Evolutionary conservation across 2,329 filamentous ascomycete species (phyloP).

Genomic region (Sphaerulina musiva): DNA sequence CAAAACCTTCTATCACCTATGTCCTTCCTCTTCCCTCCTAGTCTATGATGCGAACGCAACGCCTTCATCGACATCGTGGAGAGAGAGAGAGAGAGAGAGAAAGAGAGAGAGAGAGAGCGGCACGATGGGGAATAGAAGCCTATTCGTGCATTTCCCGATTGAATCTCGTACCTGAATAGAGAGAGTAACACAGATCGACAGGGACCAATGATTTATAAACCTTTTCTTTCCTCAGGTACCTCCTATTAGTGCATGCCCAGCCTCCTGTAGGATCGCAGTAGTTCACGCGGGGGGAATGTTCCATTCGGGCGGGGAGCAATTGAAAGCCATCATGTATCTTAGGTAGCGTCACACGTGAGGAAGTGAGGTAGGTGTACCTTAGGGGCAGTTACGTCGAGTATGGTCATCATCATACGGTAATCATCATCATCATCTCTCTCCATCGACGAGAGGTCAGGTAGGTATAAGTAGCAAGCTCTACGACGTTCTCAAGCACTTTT

Average conservation of each 20-base stretch:
- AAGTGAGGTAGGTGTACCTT: too few species aligned
- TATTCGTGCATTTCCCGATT: slow-evolving; percentile 6
- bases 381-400: slow-evolving; percentile 1
- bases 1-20: neutral
- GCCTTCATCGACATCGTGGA: neutral
- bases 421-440: neutral
- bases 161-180: neutral
- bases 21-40: neutral
- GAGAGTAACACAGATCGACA: neutral
- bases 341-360: too few species aligned
- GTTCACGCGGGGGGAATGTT: too few species aligned
- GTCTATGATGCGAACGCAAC: neutral
- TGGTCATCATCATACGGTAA: slow-evolving; percentile 2
- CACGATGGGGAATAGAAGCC: slow-evolving; percentile 1
- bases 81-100: neutral
- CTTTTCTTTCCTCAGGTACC: too few species aligned
- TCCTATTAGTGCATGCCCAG: too few species aligned
- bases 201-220: too few species aligned
- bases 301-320: too few species aligned
- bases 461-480: slow-evolving; percentile 6
- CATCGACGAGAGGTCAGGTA: neutral
- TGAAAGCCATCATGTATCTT: too few species aligned
- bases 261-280: too few species aligned
- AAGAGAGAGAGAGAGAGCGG: neutral
- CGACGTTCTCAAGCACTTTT: slow-evolving; percentile 1